A percentile compares a stretch with the other conserved stretches of the same genome.
Conservation (phyloP, 2,329 filamentous ascomycete species). For the Periconia sp. region DNA sequence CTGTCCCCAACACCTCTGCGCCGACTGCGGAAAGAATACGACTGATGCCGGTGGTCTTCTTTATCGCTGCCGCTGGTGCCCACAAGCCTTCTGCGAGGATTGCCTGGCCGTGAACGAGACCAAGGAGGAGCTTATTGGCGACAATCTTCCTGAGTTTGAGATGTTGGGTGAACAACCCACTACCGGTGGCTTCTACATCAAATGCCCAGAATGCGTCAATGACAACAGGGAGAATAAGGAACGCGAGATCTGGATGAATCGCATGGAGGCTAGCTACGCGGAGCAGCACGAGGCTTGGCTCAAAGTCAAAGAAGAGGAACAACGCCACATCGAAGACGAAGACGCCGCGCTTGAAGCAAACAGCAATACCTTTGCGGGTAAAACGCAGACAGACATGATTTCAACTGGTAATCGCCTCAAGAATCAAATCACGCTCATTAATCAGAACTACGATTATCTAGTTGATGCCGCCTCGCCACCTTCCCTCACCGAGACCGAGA, state of each 20-base stretch:
- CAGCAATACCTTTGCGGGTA: background rate
- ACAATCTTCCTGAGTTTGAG: constrained; percentile 56
- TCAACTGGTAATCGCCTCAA: background rate
- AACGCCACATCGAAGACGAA: constrained; percentile 16
- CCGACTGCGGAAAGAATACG: constrained; percentile 56
- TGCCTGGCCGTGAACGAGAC: constrained; percentile 53
- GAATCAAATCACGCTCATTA: too few species aligned
- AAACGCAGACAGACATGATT: background rate
- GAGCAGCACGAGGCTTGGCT: constrained; percentile 27
- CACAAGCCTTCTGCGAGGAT: constrained; percentile 59
- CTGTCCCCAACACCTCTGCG: constrained; percentile 60
- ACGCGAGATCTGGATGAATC: constrained; percentile 25
- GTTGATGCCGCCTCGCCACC: too few species aligned
- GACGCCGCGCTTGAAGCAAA: constrained; percentile 1
- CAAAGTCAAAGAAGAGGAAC: constrained; percentile 16
- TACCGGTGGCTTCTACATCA: constrained; percentile 54
- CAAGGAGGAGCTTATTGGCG: constrained; percentile 54
- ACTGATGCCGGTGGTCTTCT: constrained; percentile 52
- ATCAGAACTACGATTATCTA: too few species aligned
- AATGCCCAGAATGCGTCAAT: constrained; percentile 49
- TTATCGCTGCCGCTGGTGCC: constrained; percentile 59
- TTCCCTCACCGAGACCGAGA: too few species aligned
- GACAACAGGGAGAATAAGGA: constrained; percentile 16
- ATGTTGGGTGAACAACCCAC: constrained; percentile 49
- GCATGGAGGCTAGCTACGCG: constrained; percentile 22